Evolutionary conservation across 2,329 filamentous ascomycete species (phyloP), one percentile per base, ranked within the genome.

Genomic region (Botrytis galanthina): DNA sequence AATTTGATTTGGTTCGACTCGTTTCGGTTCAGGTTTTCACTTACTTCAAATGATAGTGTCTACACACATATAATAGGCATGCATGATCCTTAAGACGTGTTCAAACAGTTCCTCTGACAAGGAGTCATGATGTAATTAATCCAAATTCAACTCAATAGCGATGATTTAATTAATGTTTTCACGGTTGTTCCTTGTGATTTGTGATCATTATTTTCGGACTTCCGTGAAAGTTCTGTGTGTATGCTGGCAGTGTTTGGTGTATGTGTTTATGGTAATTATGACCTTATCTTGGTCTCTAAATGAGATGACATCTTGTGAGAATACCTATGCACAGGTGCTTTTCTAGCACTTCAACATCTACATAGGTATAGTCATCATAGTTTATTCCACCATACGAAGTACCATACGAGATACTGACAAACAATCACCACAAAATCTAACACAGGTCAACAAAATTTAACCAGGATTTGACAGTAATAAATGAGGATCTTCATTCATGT

Each of bases 171-270:
- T 18, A 9, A 3, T 16, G 1, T 6, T 8, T 18, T 8, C 0
- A 57, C 4, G n/a, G 12, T 16, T 18, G n/a, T 9, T 29, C 4
- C 0, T 16, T 29, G 14, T 29, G 51, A 29, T 29, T 0, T 29
- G 6, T 6, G 6, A 3, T 57, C n/a, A 16, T 57, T 18, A 18
- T 29, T 0, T 16, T 54, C 6, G 16, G 51, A 57, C n/a, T 57
- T 29, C 16, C 18, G 6, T 57, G 51, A 32, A 18, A 1, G 3
- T 54, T 5, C 6, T 54, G 51, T 29, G 5, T 18, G 26, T 0
- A 8, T 16, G 0, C 16, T 54, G 2, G 26, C 29, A 2, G 3
- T 54, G 0, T 29, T 29, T 2, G 3, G 12, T 29, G n/a, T 16
- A 8, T 29, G 5, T 18, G 1, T 8, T 29, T 2, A 54, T 54